phyloP scores from a whole-genome alignment of 164 flowering plant genomes.

The Tetrastigma voinierianum region DNA sequence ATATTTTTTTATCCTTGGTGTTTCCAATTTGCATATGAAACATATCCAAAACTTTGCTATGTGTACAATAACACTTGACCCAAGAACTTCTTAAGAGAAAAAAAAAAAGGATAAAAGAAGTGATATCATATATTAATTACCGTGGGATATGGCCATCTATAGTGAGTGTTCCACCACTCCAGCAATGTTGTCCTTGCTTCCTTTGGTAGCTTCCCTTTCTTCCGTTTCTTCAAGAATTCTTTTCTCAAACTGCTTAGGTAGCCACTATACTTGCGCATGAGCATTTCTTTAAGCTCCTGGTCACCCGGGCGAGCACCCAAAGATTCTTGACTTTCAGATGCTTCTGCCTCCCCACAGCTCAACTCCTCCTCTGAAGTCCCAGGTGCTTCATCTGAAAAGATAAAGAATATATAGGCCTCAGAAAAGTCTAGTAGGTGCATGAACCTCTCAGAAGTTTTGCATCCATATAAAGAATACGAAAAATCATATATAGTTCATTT shows the following conservation, averaged over 20 bases:
- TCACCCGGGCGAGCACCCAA: constrained; percentile 17
- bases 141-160: constrained; percentile 81
- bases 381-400: constrained; percentile 31
- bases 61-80: background rate
- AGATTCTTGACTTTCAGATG: constrained; percentile 31
- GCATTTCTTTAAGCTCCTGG: constrained; percentile 51
- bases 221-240: constrained; percentile 59
- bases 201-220: constrained; percentile 71
- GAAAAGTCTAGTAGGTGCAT: no score
- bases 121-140: constrained; percentile 22
- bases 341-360: constrained; percentile 44
- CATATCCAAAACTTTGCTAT: background rate
- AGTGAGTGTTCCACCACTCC: constrained; percentile 71
- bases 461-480: no score
- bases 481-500: no score
- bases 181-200: constrained; percentile 45
- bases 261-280: constrained; percentile 62
- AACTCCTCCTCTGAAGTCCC: constrained; percentile 55
- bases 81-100: background rate
- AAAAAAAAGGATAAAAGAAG: background rate
- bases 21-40: background rate
- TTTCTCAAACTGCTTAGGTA: constrained; percentile 52
- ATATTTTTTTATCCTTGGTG: background rate
- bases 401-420: background rate
- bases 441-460: no score